Conservation (phyloP, 768 basidiomycete species). For the Amanita phalloides region DNA sequence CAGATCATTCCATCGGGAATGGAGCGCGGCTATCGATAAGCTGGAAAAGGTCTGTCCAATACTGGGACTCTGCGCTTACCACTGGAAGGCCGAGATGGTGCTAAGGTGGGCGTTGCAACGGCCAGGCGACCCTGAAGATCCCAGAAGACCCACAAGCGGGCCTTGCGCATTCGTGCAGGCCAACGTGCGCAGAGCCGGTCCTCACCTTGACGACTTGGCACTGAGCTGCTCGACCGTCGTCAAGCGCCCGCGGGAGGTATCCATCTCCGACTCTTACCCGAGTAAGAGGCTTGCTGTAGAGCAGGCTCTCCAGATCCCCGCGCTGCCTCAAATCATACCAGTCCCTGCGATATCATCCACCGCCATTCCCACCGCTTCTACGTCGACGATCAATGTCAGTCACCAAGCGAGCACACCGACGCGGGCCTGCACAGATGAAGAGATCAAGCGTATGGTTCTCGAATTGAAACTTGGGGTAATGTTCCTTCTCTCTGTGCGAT, state of each 20-base stretch:
- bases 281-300: background rate
- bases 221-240: background rate
- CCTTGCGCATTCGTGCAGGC: background rate
- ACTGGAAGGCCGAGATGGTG: slow-evolving; percentile 4
- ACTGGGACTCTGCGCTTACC: background rate
- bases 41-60: slow-evolving; percentile 1
- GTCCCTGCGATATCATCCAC: background rate
- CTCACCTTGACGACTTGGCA: background rate
- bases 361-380: background rate
- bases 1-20: background rate
- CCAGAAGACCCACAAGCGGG: background rate
- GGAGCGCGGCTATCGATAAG: background rate
- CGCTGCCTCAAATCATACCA: background rate
- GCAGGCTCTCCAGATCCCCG: background rate
- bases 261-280: background rate
- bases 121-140: slow-evolving; percentile 1
- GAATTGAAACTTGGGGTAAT: background rate
- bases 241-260: slow-evolving; percentile 1
- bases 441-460: background rate
- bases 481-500: background rate
- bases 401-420: background rate
- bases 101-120: slow-evolving; percentile 1
- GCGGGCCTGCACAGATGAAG: background rate
- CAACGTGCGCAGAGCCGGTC: background rate
- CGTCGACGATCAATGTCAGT: background rate